Conservation (phyloP, 2,329 filamentous ascomycete species). For the Paecilomyces variotii region DNA sequence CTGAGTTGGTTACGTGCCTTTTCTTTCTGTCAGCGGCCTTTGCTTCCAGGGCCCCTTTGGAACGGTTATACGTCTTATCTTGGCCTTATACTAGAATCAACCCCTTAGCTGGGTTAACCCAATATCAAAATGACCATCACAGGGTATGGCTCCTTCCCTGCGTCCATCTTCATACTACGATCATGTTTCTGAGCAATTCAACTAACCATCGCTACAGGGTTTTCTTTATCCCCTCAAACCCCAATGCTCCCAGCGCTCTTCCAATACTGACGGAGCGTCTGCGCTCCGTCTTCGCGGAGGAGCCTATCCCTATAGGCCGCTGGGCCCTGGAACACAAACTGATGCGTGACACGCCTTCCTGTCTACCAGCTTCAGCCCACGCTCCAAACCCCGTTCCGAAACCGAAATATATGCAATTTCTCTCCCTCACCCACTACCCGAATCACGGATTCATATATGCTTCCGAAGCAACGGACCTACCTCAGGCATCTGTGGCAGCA, state of each 20-base stretch:
- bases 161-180: not conserved
- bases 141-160: slow-evolving; percentile 18
- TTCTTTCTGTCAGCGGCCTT: not conserved
- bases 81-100: not conserved
- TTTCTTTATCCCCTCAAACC: slow-evolving; percentile 35
- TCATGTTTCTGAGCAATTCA: not conserved
- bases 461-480: slow-evolving; percentile 19
- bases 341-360: slow-evolving; percentile 35
- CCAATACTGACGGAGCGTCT: slow-evolving; percentile 29
- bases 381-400: slow-evolving; percentile 19
- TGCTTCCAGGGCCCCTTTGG: not conserved
- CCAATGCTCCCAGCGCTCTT: slow-evolving; percentile 30
- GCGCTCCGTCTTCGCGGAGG: slow-evolving; percentile 27
- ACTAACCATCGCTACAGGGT: slow-evolving; percentile 23
- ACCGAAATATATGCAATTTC: slow-evolving; percentile 35
- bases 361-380: slow-evolving; percentile 25
- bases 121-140: slow-evolving; percentile 23
- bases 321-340: slow-evolving; percentile 37
- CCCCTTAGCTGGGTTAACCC: not conserved
- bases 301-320: slow-evolving; percentile 26
- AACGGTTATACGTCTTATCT: not conserved
- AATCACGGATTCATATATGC: slow-evolving; percentile 35
- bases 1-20: not conserved
- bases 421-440: slow-evolving; percentile 33
- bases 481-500: not conserved